Conservation (phyloP, 352 stramenopile species). For the Globisporangium cylindrosporum region DNA sequence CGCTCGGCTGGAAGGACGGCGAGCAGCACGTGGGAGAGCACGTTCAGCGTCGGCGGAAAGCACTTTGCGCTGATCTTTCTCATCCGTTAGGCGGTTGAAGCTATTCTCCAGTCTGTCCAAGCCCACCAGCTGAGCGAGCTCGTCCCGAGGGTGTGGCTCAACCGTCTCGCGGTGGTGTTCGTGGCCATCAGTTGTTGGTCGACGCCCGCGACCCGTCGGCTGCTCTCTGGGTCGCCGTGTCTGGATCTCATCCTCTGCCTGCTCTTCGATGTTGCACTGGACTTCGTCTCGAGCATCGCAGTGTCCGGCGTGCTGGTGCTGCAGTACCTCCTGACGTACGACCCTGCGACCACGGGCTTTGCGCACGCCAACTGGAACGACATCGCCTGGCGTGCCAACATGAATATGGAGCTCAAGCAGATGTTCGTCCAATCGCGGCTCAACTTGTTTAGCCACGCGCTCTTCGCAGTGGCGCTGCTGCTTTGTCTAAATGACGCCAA, state of each 20-base stretch:
- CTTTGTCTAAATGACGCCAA: no score
- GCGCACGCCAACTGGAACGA: no score
- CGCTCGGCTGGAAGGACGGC: background rate
- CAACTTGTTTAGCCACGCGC: no score
- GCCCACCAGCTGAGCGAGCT: conserved; percentile 14
- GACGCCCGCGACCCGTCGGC: background rate
- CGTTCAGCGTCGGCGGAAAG: conserved; percentile 11
- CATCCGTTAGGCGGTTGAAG: conserved; percentile 15
- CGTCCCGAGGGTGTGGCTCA: conserved; percentile 8
- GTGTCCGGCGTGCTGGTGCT: background rate
- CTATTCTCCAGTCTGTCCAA: conserved; percentile 17
- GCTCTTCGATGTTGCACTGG: conserved; percentile 7
- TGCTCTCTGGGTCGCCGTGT: background rate
- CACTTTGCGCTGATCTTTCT: conserved; percentile 17
- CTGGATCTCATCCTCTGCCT: conserved; percentile 7
- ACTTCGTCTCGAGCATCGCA: conserved; percentile 9
- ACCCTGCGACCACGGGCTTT: no score
- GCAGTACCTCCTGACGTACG: conserved; percentile 2
- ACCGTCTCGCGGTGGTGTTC: background rate
- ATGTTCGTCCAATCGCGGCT: no score
- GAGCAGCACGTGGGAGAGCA: background rate
- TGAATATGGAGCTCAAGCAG: no score
- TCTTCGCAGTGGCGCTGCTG: no score
- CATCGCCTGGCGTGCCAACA: no score
- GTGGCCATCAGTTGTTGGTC: conserved; percentile 13